Percentiles rank a stretch among this genome's conserved stretches.
Conservation (phyloP, 768 basidiomycete genomes). For the Rubroboletus pulcherrimus region DNA sequence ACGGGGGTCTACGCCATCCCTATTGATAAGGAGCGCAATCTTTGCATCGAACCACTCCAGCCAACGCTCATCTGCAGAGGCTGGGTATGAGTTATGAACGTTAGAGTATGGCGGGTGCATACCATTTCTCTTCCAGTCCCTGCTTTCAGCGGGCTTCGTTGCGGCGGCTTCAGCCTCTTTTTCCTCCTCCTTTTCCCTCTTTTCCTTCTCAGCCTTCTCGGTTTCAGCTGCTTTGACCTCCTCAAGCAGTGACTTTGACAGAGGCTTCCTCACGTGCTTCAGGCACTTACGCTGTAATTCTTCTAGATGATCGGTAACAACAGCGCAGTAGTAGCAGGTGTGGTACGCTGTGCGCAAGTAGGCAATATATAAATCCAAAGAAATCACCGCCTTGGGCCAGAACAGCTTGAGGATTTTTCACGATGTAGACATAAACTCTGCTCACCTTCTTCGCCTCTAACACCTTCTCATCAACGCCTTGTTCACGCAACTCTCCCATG, state of each 20-base stretch:
- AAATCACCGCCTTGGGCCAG: constrained; percentile 59
- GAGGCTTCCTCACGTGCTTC: constrained; percentile 80
- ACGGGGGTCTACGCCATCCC: constrained; percentile 75
- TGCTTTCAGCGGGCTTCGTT: constrained; percentile 38
- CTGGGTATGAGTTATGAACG: constrained; percentile 9
- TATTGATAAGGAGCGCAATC: constrained; percentile 74
- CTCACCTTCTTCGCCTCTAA: constrained; percentile 71
- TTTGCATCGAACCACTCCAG: constrained; percentile 85
- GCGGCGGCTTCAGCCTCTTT: constrained; percentile 35
- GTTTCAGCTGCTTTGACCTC: constrained; percentile 56
- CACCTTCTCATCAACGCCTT: constrained; percentile 63
- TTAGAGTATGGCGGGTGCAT: constrained; percentile 19
- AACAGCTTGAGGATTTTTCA: constrained; percentile 22
- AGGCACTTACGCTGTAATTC: constrained; percentile 94
- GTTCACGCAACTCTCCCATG: constrained; percentile 64
- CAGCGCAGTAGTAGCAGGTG: constrained; percentile 97
- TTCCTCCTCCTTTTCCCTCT: constrained; percentile 42
- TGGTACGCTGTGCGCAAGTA: constrained; percentile 91
- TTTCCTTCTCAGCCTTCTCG: constrained; percentile 45
- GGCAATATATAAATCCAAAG: constrained; percentile 89
- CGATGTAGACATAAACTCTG: constrained; percentile 11
- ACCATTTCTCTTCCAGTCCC: constrained; percentile 69
- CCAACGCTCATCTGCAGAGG: constrained; percentile 75
- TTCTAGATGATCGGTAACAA: constrained; percentile 89
- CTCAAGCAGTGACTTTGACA: constrained; percentile 58